Conservation (phyloP, 306 rosid species). For the Begonia masoniana region DNA sequence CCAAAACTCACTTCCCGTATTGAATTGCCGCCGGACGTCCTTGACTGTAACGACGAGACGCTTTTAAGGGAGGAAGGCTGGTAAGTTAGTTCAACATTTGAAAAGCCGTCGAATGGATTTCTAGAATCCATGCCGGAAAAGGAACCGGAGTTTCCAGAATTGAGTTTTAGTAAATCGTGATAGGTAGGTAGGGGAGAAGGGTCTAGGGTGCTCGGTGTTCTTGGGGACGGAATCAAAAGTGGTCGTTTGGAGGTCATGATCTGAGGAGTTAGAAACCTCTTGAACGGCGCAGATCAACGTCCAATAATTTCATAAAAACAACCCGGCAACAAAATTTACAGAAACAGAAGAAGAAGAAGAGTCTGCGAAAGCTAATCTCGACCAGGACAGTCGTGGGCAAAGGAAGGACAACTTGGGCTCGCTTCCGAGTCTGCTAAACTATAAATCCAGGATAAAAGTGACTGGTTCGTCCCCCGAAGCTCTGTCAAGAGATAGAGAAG, state of each 20-base stretch:
- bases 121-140: constrained; percentile 35
- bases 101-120: constrained; percentile 24
- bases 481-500: constrained; percentile 3
- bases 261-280: constrained; percentile 13
- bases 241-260: constrained; percentile 41
- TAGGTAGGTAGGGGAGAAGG: constrained; percentile 6
- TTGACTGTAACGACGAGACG: constrained; percentile 34
- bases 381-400: constrained; percentile 8
- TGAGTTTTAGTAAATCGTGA: constrained; percentile 21
- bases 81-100: constrained; percentile 20
- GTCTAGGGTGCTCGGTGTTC: constrained; percentile 14
- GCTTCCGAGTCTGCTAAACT: not conserved
- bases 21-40: constrained; percentile 30
- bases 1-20: constrained; percentile 38
- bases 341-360: constrained; percentile 1
- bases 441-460: not conserved
- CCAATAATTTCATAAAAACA: constrained; percentile 12
- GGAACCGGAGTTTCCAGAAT: constrained; percentile 18
- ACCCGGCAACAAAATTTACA: constrained; percentile 1
- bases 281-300: constrained; percentile 6
- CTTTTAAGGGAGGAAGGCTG: constrained; percentile 45
- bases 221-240: constrained; percentile 34
- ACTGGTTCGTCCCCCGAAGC: constrained; percentile 1
- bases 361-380: not conserved
- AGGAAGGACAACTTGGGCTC: not conserved